These are phyloP conservation scores for Neurospora sp. DNA, from an alignment of 495 filamentous ascomycete species.

Conservation along the genomic window DNA sequence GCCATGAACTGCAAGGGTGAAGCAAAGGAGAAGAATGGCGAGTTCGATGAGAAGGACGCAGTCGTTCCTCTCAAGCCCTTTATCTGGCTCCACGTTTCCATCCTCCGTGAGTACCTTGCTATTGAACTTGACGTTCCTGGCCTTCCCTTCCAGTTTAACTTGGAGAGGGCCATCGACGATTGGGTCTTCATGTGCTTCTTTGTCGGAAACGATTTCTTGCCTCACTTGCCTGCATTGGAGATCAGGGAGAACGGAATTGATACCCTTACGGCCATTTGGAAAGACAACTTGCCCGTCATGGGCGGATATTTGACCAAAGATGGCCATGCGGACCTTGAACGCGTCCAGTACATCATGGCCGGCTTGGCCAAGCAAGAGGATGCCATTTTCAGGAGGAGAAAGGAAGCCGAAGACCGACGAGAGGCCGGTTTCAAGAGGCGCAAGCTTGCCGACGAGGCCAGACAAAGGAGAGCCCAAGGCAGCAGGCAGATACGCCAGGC, in stretches of 20 bases:
- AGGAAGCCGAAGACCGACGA: conserved; percentile 71
- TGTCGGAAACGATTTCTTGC: conserved; percentile 97
- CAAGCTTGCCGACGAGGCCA: conserved; percentile 52
- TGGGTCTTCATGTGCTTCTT: conserved; percentile 99
- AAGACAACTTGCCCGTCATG: conserved; percentile 84
- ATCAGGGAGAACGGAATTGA: conserved; percentile 97
- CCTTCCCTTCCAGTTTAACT: conserved; percentile 68
- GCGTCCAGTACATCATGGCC: conserved; percentile 78
- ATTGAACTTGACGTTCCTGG: conserved; percentile 75
- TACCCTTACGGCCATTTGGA: conserved; percentile 90
- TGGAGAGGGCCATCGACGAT: conserved; percentile 95
- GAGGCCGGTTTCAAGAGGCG: conserved; percentile 69
- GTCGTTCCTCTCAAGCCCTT: conserved; percentile 69
- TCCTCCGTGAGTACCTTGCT: conserved; percentile 87
- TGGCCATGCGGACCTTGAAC: conserved; percentile 77
- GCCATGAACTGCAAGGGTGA: conserved; percentile 74
- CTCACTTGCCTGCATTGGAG: conserved; percentile 90
- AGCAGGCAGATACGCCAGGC: conserved; percentile 8
- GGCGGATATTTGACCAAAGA: conserved; percentile 93
- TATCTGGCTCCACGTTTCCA: conserved; percentile 93
- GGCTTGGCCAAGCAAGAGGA: conserved; percentile 92
- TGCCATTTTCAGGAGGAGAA: conserved; percentile 79
- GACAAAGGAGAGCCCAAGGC: conserved; percentile 10
- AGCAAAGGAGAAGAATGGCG: conserved; percentile 73
- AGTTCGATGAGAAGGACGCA: conserved; percentile 76